A percentile compares a stretch with the other conserved stretches of the same genome.
Evolutionary conservation across 2,329 filamentous ascomycete species (phyloP).

Genomic region (Botryotinia convoluta): DNA sequence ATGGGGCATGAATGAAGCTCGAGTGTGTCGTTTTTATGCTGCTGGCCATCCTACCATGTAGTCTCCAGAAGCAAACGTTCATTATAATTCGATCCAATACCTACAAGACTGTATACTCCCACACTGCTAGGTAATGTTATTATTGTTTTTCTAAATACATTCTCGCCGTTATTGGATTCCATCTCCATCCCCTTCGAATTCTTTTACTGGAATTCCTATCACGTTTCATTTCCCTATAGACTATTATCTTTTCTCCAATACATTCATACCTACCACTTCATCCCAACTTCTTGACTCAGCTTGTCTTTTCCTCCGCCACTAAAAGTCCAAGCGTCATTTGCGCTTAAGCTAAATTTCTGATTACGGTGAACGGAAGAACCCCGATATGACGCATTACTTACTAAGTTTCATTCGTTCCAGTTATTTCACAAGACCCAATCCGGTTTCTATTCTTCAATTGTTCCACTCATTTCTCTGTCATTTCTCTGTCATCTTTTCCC

Average conservation of each 20-base stretch:
- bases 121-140: not conserved
- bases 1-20: not conserved
- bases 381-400: slow-evolving; percentile 1
- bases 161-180: too few relatives aligned
- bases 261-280: not conserved
- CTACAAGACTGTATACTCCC: too few relatives aligned
- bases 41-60: not conserved
- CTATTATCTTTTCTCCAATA: not conserved
- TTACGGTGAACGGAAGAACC: slow-evolving; percentile 8
- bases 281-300: not conserved
- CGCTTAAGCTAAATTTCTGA: not conserved
- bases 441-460: not conserved
- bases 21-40: fast-evolving
- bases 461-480: not conserved
- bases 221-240: not conserved
- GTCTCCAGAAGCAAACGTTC: not conserved
- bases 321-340: not conserved
- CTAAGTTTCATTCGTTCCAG: not conserved
- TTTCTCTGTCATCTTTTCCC: not conserved
- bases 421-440: slow-evolving; percentile 6
- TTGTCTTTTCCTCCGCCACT: not conserved
- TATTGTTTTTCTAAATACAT: not conserved
- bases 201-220: not conserved
- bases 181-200: not conserved
- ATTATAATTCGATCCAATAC: not conserved